phyloP scores from a whole-genome alignment of 192 early-diverging fungal species.

The Chytriomyces sp. region DNA sequence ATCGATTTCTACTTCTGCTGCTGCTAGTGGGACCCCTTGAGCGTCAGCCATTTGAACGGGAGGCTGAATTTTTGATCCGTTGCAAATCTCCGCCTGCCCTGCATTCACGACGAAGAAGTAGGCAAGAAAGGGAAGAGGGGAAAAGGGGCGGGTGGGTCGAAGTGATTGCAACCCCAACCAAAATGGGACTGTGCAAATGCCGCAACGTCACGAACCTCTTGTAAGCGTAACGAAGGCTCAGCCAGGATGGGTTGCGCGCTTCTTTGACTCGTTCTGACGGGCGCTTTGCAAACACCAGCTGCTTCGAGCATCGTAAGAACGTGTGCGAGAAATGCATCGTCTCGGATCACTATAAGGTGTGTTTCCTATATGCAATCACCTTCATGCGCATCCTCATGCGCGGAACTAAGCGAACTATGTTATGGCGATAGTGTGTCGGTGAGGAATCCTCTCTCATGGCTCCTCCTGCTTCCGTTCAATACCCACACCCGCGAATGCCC shows the following conservation, averaged over 20 bases:
- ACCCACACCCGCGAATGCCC: slow-evolving; percentile 3
- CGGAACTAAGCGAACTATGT: too few relatives aligned
- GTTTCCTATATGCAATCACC: neutral
- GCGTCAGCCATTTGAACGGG: neutral
- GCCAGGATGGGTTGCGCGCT: neutral
- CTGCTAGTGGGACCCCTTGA: neutral
- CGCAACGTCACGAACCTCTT: slow-evolving; percentile 58
- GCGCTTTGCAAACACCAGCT: slow-evolving; percentile 25
- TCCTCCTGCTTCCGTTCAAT: neutral
- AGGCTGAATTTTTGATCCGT: too few relatives aligned
- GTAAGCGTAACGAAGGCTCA: neutral
- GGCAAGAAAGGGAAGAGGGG: too few relatives aligned
- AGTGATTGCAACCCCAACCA: too few relatives aligned
- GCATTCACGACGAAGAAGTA: too few relatives aligned
- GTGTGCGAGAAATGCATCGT: slow-evolving; percentile 61
- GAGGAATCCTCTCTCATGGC: neutral
- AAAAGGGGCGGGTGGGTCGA: too few relatives aligned
- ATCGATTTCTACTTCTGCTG: slow-evolving; percentile 42
- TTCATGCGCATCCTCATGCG: too few relatives aligned
- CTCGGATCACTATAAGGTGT: slow-evolving; percentile 43
- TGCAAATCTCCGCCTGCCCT: too few relatives aligned
- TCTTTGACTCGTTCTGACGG: neutral
- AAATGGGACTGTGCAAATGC: slow-evolving; percentile 65
- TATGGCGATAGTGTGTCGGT: slow-evolving; percentile 49
- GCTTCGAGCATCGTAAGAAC: slow-evolving; percentile 60